These are phyloP conservation scores for Coemansia sp. DNA, from an alignment of 192 early-diverging fungal species.

Conservation along the genomic window DNA sequence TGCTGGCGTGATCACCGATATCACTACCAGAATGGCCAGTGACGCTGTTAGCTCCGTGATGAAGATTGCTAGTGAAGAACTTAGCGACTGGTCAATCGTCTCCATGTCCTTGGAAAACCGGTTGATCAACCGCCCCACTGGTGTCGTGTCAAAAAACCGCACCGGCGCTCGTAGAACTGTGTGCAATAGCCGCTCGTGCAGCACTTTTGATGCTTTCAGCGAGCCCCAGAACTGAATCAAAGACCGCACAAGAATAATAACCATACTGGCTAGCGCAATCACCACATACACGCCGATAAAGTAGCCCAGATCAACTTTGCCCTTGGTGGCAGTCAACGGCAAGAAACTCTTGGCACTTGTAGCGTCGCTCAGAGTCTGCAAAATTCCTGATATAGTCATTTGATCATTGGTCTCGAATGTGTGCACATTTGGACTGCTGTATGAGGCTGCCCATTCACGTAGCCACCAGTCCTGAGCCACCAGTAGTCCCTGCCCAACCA, in stretches of 20 bases:
- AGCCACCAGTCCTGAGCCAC: constrained; percentile 55
- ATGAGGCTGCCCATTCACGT: constrained; percentile 49
- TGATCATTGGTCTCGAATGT: no score
- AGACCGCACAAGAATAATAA: constrained; percentile 34
- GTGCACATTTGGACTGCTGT: constrained; percentile 13
- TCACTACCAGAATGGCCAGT: constrained; percentile 58
- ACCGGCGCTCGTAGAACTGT: constrained; percentile 68
- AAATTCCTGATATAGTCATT: no score
- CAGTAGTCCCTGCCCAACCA: constrained; percentile 30
- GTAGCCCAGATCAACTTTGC: constrained; percentile 20
- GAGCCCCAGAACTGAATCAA: constrained; percentile 50
- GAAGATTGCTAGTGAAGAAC: constrained; percentile 60
- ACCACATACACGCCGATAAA: constrained; percentile 35
- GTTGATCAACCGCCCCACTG: constrained; percentile 75
- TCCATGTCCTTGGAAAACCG: constrained; percentile 80
- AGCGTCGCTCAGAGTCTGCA: no score
- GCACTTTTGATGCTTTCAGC: constrained; percentile 30
- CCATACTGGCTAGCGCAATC: constrained; percentile 32
- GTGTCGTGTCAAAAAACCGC: constrained; percentile 88
- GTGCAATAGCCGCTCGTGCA: constrained; percentile 47
- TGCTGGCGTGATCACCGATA: constrained; percentile 65
- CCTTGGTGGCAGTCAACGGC: neutral
- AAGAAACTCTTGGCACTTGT: neutral
- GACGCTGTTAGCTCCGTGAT: constrained; percentile 58
- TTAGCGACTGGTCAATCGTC: constrained; percentile 70